A percentile compares a stretch with the other conserved stretches of the same genome.
These are phyloP conservation scores for Aspergillus nidulans DNA, from an alignment of 495 filamentous ascomycete genomes.

Conservation along the genomic window DNA sequence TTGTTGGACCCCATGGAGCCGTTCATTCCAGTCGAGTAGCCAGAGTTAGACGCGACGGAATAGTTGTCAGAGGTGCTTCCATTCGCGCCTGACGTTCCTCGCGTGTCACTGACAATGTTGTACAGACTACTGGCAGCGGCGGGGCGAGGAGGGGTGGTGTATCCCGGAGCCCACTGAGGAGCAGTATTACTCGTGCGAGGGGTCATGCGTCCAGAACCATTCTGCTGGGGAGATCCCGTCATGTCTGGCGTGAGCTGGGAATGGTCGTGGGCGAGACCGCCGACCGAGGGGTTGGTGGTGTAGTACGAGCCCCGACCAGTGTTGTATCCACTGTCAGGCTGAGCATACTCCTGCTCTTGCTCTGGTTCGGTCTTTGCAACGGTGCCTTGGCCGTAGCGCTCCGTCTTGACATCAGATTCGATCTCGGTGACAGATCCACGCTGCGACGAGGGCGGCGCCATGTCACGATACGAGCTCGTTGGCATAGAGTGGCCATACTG, in stretches of 20 bases:
- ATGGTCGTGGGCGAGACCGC: conserved; percentile 67
- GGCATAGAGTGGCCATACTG: conserved; percentile 58
- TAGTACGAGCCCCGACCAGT: conserved; percentile 71
- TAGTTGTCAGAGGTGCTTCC: conserved; percentile 67
- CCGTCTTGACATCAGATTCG: conserved; percentile 67
- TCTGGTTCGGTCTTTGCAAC: conserved; percentile 59
- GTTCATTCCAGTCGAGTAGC: conserved; percentile 57
- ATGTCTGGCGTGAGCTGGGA: conserved; percentile 81
- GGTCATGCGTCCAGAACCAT: conserved; percentile 80
- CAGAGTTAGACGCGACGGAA: conserved; percentile 48
- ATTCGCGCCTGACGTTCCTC: conserved; percentile 57
- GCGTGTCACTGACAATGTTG: conserved; percentile 84
- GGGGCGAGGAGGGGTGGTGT: conserved; percentile 74
- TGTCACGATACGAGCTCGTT: conserved; percentile 69
- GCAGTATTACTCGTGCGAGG: conserved; percentile 67
- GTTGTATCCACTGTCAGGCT: conserved; percentile 60
- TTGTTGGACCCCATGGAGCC: conserved; percentile 65
- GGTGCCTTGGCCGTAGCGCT: conserved; percentile 57
- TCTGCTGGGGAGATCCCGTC: conserved; percentile 80
- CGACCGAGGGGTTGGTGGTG: conserved; percentile 58
- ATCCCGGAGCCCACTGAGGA: conserved; percentile 74
- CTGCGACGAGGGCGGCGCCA: conserved; percentile 82
- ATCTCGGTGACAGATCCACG: conserved; percentile 50
- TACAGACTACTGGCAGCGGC: conserved; percentile 75
- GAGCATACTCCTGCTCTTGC: conserved; percentile 77